A percentile compares a stretch with the other conserved stretches of the same genome.
Evolutionary conservation across 805 yeast species (phyloP).

Genomic region (Yamadazyma olivae): DNA sequence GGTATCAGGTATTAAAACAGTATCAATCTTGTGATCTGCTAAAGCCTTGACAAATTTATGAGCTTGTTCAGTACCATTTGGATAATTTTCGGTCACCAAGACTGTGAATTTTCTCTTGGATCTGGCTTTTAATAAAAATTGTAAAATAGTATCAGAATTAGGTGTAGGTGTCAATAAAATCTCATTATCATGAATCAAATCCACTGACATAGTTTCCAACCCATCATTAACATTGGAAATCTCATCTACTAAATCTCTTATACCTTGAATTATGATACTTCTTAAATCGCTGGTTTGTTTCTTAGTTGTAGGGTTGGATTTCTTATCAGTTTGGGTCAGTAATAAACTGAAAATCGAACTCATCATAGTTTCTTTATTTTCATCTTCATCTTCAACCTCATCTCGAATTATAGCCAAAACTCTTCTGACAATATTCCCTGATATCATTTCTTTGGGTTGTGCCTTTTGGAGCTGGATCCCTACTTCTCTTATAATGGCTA

Average conservation of each 20-base stretch:
- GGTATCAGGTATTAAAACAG: slow-evolving; percentile 89
- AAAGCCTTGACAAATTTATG: slow-evolving; percentile 76
- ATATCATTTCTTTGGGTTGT: slow-evolving; percentile 83
- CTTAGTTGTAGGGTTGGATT: slow-evolving; percentile 29
- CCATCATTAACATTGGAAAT: slow-evolving; percentile 86
- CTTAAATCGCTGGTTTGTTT: slow-evolving; percentile 63
- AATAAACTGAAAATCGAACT: slow-evolving; percentile 85
- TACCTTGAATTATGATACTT: slow-evolving; percentile 86
- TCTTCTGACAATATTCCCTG: slow-evolving; percentile 89
- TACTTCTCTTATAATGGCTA: slow-evolving; percentile 65
- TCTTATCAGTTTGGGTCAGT: slow-evolving; percentile 28
- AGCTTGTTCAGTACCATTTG: slow-evolving; percentile 77
- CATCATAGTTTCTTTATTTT: slow-evolving; percentile 51
- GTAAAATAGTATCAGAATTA: slow-evolving; percentile 81
- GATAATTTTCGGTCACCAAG: slow-evolving; percentile 86
- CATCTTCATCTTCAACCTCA: slow-evolving; percentile 54
- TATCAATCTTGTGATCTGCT: slow-evolving; percentile 82
- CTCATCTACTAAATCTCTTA: slow-evolving; percentile 89
- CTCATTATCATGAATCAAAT: slow-evolving; percentile 90
- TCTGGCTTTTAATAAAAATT: slow-evolving; percentile 82
- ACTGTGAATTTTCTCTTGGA: slow-evolving; percentile 90
- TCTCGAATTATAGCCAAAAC: slow-evolving; percentile 85
- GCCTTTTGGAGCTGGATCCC: slow-evolving; percentile 73
- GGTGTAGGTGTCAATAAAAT: slow-evolving; percentile 91
- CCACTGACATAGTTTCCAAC: slow-evolving; percentile 86